Evolutionary conservation across 495 filamentous ascomycete genomes (phyloP).

Genomic region (Echria macrotheca): DNA sequence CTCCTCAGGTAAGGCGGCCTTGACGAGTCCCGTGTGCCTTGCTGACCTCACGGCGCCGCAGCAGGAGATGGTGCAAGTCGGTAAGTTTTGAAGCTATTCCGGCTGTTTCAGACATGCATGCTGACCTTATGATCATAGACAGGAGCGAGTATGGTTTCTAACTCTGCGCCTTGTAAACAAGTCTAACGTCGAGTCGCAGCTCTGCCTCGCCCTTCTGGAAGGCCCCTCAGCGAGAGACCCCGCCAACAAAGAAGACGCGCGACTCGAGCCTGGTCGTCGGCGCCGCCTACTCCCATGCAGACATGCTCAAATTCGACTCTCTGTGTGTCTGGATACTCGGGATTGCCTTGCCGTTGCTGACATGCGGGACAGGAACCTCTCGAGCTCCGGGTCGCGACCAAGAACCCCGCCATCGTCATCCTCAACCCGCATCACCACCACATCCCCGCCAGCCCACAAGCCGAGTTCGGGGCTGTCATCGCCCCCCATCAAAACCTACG

Average conservation of each 20-base stretch:
- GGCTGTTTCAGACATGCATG: constrained; percentile 6
- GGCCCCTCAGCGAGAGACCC: constrained; percentile 46
- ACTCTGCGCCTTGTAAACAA: not conserved
- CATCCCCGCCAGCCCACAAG: constrained; percentile 52
- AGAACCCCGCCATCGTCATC: constrained; percentile 44
- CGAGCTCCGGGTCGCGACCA: constrained; percentile 41
- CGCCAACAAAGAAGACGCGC: constrained; percentile 51
- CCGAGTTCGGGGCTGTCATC: constrained; percentile 47
- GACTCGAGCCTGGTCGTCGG: constrained; percentile 81
- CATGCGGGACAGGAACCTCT: constrained; percentile 33
- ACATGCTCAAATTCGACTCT: constrained; percentile 81
- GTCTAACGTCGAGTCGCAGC: constrained; percentile 39
- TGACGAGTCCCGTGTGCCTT: too few relatives aligned
- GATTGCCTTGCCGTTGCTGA: constrained; percentile 19
- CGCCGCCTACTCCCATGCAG: constrained; percentile 92
- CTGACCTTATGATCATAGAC: constrained; percentile 42
- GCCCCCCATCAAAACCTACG: constrained; percentile 66
- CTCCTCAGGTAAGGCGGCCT: constrained; percentile 60
- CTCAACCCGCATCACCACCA: constrained; percentile 23
- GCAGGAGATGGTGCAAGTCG: constrained; percentile 99
- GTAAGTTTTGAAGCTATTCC: constrained; percentile 48
- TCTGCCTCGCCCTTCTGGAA: constrained; percentile 89
- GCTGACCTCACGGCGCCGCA: constrained; percentile 27
- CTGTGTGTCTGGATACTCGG: too few relatives aligned
- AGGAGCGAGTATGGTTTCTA: constrained; percentile 52